phyloP scores from a whole-genome alignment of 306 rosid species.

The Vigna angularis region DNA sequence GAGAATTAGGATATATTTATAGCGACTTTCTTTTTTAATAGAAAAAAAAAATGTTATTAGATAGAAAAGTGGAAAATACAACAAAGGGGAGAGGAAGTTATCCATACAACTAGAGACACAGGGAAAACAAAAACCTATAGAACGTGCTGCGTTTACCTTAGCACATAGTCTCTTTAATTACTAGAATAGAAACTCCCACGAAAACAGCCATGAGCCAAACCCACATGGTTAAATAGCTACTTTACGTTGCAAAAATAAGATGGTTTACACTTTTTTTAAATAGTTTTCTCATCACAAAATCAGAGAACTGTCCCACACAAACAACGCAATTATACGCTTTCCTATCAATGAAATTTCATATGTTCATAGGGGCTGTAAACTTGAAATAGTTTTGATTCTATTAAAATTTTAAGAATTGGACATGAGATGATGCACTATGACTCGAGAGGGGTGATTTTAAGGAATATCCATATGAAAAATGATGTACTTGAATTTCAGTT shows the following conservation, averaged over 20 bases:
- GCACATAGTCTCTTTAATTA: neutral
- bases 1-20: neutral
- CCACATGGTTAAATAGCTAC: neutral
- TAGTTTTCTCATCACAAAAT: neutral
- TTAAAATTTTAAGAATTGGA: neutral
- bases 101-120: neutral
- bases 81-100: neutral
- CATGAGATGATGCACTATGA: slow-evolving; percentile 13
- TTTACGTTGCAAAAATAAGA: slow-evolving; percentile 9
- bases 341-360: neutral
- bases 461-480: slow-evolving; percentile 7
- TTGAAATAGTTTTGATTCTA: neutral
- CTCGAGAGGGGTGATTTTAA: neutral
- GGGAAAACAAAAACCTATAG: neutral
- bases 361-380: neutral
- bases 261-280: neutral
- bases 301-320: slow-evolving; percentile 3
- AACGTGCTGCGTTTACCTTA: neutral
- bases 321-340: slow-evolving; percentile 13
- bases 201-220: slow-evolving; percentile 1
- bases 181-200: neutral
- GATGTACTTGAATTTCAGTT: neutral
- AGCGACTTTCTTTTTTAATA: neutral
- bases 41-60: neutral
- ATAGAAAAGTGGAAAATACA: slow-evolving; percentile 23